A percentile compares a stretch with the other conserved stretches of the same genome.
Conservation (phyloP, 768 basidiomycete species). For the Lactifluus volemus region DNA sequence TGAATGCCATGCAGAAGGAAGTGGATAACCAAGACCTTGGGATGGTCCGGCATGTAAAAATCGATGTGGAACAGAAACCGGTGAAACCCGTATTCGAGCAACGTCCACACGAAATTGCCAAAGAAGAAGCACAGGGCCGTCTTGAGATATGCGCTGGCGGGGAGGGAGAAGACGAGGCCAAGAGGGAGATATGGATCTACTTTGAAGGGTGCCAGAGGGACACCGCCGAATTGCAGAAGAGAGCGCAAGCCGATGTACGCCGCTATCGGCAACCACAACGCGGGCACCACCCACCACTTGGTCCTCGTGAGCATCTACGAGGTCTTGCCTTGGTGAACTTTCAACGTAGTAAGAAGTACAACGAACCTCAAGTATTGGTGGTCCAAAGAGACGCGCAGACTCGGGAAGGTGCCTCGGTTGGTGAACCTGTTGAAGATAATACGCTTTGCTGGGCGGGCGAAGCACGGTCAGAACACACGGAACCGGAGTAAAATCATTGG, state of each 20-base stretch:
- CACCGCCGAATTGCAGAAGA: slow-evolving; percentile 60
- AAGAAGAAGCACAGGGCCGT: slow-evolving; percentile 62
- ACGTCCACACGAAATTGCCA: slow-evolving; percentile 89
- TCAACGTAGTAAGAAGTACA: not conserved
- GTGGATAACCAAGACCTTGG: slow-evolving; percentile 73
- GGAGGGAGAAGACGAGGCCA: slow-evolving; percentile 37
- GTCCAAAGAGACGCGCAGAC: slow-evolving; percentile 82
- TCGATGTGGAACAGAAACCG: slow-evolving; percentile 98
- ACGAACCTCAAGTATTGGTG: slow-evolving; percentile 68
- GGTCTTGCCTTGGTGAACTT: not conserved
- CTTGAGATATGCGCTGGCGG: slow-evolving; percentile 44
- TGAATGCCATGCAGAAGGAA: slow-evolving; percentile 94
- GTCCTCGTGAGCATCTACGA: slow-evolving; percentile 71
- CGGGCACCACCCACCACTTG: slow-evolving; percentile 88
- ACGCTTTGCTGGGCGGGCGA: slow-evolving; percentile 61
- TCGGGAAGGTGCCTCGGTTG: slow-evolving; percentile 84
- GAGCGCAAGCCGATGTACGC: slow-evolving; percentile 74
- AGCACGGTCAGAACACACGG: not conserved
- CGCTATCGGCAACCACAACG: slow-evolving; percentile 86
- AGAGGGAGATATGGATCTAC: slow-evolving; percentile 48
- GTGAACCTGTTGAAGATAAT: slow-evolving; percentile 94
- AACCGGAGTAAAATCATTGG: not conserved
- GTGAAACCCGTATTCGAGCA: slow-evolving; percentile 88
- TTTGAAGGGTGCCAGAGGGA: slow-evolving; percentile 57
- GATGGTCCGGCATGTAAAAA: slow-evolving; percentile 72